phyloP scores from a whole-genome alignment of 108 stramenopile species.

The Pelagomonas calceolata region DNA sequence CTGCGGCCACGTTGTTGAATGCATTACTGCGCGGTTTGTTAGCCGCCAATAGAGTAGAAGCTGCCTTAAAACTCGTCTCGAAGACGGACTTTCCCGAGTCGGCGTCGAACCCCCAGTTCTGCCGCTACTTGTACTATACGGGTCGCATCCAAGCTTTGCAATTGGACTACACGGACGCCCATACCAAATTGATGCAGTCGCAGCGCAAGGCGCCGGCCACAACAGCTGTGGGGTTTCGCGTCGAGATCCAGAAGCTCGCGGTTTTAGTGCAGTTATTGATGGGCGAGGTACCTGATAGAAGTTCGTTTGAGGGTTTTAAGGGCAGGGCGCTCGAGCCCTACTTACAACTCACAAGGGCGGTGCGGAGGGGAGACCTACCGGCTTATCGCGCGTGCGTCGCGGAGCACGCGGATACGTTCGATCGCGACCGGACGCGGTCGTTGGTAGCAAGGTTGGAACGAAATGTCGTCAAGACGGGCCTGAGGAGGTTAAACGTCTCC shows the following conservation, averaged over 20 bases:
- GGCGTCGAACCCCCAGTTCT: slow-evolving; percentile 79
- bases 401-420: slow-evolving; percentile 49
- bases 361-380: slow-evolving; percentile 80
- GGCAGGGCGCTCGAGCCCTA: slow-evolving; percentile 74
- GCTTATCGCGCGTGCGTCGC: slow-evolving; percentile 64
- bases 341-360: slow-evolving; percentile 83
- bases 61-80: slow-evolving; percentile 80
- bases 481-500: slow-evolving; percentile 78
- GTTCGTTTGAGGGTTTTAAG: slow-evolving; percentile 59
- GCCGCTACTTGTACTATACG: slow-evolving; percentile 88
- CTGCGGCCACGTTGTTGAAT: slow-evolving; percentile 42
- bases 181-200: slow-evolving; percentile 79
- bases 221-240: slow-evolving; percentile 79
- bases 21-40: slow-evolving; percentile 34
- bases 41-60: slow-evolving; percentile 53
- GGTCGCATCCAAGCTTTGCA: slow-evolving; percentile 84
- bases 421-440: slow-evolving; percentile 71
- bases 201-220: slow-evolving; percentile 86
- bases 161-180: slow-evolving; percentile 85
- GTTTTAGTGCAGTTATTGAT: slow-evolving; percentile 86
- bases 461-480: slow-evolving; percentile 94
- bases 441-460: slow-evolving; percentile 88
- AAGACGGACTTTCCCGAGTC: slow-evolving; percentile 76
- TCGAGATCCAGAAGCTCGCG: slow-evolving; percentile 66
- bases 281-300: slow-evolving; percentile 90